phyloP scores from a whole-genome alignment of 441 rosid genomes.

The Pelargonium myrrhifolium region DNA sequence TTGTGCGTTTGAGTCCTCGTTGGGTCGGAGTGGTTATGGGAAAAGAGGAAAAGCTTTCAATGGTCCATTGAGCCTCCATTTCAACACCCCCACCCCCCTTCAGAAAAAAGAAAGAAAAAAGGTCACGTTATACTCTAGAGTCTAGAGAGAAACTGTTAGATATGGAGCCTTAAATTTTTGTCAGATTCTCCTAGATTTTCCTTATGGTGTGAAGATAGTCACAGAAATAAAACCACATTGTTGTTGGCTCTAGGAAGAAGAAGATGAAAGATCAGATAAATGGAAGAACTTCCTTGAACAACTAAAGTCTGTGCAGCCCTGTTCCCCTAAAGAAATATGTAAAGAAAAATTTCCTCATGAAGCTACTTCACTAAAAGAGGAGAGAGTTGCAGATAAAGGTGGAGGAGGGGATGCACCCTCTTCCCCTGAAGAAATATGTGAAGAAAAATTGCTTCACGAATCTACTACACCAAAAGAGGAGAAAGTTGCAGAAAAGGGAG shows the following conservation, averaged over 20 bases:
- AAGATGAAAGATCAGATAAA: constrained; percentile 47
- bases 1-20: too few relatives aligned
- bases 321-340: constrained; percentile 25
- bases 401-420: too few relatives aligned
- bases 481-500: too few relatives aligned
- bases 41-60: too few relatives aligned
- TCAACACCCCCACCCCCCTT: too few relatives aligned
- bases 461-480: constrained; percentile 14
- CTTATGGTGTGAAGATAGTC: not conserved
- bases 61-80: too few relatives aligned
- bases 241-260: constrained; percentile 45
- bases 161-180: too few relatives aligned
- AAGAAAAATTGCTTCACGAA: constrained; percentile 8
- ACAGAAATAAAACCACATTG: constrained; percentile 4
- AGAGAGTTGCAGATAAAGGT: not conserved
- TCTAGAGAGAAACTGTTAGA: too few relatives aligned
- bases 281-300: constrained; percentile 49
- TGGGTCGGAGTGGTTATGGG: too few relatives aligned
- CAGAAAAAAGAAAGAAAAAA: too few relatives aligned
- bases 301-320: constrained; percentile 19
- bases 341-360: constrained; percentile 6
- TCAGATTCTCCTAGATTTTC: not conserved
- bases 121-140: too few relatives aligned
- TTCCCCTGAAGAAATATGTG: constrained; percentile 24
- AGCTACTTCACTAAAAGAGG: constrained; percentile 14